Evolutionary conservation across 768 basidiomycete species (phyloP).

Genomic region (Boletus vinaceobasis): DNA sequence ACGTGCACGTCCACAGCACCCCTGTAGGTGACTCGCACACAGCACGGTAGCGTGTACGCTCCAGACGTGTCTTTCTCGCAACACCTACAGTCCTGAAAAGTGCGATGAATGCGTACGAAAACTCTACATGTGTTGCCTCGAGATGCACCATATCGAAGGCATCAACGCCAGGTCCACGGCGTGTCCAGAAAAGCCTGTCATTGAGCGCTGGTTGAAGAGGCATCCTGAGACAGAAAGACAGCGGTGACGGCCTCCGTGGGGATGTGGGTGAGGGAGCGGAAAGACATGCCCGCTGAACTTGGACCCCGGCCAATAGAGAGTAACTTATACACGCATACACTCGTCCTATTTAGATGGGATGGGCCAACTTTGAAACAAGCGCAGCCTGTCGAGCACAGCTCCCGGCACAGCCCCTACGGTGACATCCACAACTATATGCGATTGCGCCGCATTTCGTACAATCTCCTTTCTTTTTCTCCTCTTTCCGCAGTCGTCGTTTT

Average conservation of each 20-base stretch:
- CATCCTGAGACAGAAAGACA: conserved; percentile 1
- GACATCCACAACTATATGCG: background rate
- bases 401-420: conserved; percentile 2
- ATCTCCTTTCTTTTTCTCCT: background rate
- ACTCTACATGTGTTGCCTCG: conserved; percentile 61
- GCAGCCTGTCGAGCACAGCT: background rate
- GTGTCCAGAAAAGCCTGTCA: conserved; percentile 53
- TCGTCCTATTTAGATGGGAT: background rate
- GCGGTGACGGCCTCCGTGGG: background rate
- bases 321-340: background rate
- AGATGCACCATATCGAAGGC: conserved; percentile 47
- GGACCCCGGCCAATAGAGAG: background rate
- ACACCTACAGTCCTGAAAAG: conserved; percentile 63
- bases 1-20: background rate
- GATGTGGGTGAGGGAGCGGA: too few species aligned
- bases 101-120: conserved; percentile 50
- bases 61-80: conserved; percentile 58
- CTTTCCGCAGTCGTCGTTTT: background rate
- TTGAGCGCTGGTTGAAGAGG: conserved; percentile 56
- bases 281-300: background rate
- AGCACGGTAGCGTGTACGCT: conserved; percentile 52
- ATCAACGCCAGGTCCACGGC: conserved; percentile 50
- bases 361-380: background rate
- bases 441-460: background rate
- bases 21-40: background rate